These are phyloP conservation scores for Saccharomyces kudriavzevii DNA, from an alignment of 805 yeast genomes.

Conservation along the genomic window DNA sequence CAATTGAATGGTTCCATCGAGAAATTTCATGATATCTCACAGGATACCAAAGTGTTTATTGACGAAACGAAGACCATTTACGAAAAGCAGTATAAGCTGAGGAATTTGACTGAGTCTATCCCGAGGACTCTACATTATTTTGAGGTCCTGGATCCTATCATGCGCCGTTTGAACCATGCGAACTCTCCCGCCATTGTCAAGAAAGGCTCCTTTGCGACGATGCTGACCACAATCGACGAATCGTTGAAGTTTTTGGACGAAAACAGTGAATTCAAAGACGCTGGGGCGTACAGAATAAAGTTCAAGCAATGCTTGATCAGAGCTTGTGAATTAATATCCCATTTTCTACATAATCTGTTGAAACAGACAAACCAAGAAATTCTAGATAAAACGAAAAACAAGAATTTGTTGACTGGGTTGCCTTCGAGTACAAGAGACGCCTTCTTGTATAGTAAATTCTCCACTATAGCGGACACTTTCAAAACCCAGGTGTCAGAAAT, in stretches of 20 bases:
- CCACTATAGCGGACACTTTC: conserved; percentile 35
- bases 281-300: conserved; percentile 58
- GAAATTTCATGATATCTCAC: conserved; percentile 27
- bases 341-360: conserved; percentile 44
- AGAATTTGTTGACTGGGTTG: conserved; percentile 3
- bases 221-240: conserved; percentile 52
- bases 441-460: conserved; percentile 58
- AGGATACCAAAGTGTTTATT: conserved; percentile 33
- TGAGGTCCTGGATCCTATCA: conserved; percentile 62
- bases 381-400: conserved; percentile 18
- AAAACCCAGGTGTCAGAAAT: conserved; percentile 33
- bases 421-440: conserved; percentile 48
- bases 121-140: conserved; percentile 53
- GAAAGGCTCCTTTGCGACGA: conserved; percentile 44
- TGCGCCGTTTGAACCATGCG: conserved; percentile 58
- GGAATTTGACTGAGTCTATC: conserved; percentile 48
- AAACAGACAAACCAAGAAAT: conserved; percentile 30
- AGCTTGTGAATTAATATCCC: conserved; percentile 65
- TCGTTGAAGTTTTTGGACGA: conserved; percentile 54
- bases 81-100: conserved; percentile 39
- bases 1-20: conserved; percentile 26
- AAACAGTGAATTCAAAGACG: conserved; percentile 57
- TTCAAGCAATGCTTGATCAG: conserved; percentile 80
- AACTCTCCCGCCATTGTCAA: conserved; percentile 57
- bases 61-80: conserved; percentile 40